Conservation (phyloP, 2,329 filamentous ascomycete species). For the Calonectria multiphialidica region DNA sequence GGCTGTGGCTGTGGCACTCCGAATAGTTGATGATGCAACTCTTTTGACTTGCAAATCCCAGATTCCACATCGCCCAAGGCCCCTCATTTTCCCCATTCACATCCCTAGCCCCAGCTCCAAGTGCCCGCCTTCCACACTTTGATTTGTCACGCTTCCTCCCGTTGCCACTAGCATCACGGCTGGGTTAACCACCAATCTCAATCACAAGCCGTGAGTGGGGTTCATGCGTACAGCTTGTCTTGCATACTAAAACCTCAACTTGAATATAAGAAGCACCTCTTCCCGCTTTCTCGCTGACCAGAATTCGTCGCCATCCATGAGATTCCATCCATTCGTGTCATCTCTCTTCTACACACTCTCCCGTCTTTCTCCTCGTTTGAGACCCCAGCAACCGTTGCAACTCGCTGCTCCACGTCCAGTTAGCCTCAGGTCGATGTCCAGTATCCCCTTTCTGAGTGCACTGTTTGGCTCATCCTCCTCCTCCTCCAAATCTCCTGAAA, state of each 20-base stretch:
- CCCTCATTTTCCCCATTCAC: constrained; percentile 19
- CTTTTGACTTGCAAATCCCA: constrained; percentile 1
- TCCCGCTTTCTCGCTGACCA: background rate
- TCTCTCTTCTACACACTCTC: constrained; percentile 62
- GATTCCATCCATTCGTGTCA: constrained; percentile 61
- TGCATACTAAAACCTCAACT: background rate
- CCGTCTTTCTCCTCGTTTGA: constrained; percentile 55
- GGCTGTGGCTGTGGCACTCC: constrained; percentile 32
- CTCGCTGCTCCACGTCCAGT: constrained; percentile 41
- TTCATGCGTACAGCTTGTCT: background rate
- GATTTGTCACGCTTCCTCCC: constrained; percentile 36
- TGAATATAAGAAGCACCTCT: background rate
- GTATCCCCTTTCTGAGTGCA: constrained; percentile 82
- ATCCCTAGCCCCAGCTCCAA: background rate
- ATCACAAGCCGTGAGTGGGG: background rate
- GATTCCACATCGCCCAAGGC: constrained; percentile 37
- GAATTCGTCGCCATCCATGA: constrained; percentile 53
- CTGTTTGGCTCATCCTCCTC: constrained; percentile 79
- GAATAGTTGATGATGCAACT: constrained; percentile 42
- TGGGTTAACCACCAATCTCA: background rate
- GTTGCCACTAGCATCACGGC: constrained; percentile 29
- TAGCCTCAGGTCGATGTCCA: constrained; percentile 73
- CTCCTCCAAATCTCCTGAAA: constrained; percentile 66
- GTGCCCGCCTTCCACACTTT: constrained; percentile 2
- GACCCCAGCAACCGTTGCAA: constrained; percentile 44